Evolutionary conservation across 768 basidiomycete species (phyloP), one percentile per base, ranked within the genome.

Genomic region (Mycena olivaceomarginata): DNA sequence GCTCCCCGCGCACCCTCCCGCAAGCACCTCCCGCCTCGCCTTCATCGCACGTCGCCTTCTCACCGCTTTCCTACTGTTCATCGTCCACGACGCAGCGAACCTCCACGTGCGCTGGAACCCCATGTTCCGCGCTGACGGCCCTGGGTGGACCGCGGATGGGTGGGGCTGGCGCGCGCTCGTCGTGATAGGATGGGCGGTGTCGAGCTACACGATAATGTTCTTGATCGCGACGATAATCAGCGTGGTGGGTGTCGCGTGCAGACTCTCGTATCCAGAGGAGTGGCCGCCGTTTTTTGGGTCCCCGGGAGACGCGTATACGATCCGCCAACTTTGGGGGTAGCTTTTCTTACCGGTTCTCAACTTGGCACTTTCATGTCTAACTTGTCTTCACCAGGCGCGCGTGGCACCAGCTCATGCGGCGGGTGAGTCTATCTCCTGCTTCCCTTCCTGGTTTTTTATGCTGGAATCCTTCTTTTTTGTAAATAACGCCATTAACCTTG

Each of bases 261-360:
- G 84, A 0, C 59, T 83, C 11, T 83, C 83, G 20, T 66, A 84
- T n/a, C 86, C 87, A 0, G 75, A 80, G 31, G 83, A 85, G 43
- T 90, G 89, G 88, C 87, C 88, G 1, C 83, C 81, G 25, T 25
- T 87, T 12, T 89, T 86, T 70, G 87, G 87, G 0, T 69, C 67
- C 7, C 80, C 78, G 66, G 59, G 70, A 9, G 84, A 89, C 25
- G 85, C 85, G 10, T 88, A 86, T 74, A 86, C 87, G 2, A 69
- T 90, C 16, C 84, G 86, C n/a, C 82, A 82, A 6, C 83, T 86
- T 40, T 89, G 88, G 89, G 84, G 88, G 87, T 88, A n/a, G 9
- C 9, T 56, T 20, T 4, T 56, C 53, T 56, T 25, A 25, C 25
- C 25, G 25, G 1, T 25, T 25, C 25, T 25, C 25, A 25, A 25